These are phyloP conservation scores for Suhomyces choctaworum DNA, from an alignment of 1,139 yeast genomes.

Conservation along the genomic window DNA sequence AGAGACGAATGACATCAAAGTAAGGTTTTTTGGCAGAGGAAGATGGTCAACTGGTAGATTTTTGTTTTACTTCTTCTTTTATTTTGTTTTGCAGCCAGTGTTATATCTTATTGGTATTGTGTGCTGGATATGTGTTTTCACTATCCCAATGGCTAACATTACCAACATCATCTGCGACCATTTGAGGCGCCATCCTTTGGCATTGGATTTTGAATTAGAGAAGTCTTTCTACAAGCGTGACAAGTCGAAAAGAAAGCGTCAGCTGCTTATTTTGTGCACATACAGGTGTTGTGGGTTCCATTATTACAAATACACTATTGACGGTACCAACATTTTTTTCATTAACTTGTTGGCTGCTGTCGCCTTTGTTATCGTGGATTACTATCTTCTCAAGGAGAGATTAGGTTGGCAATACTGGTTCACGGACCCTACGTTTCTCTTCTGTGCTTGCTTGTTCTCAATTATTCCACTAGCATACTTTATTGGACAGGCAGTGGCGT, in stretches of 20 bases:
- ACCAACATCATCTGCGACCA: slow-evolving; percentile 65
- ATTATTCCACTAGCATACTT: slow-evolving; percentile 94
- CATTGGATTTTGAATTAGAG: slow-evolving; percentile 68
- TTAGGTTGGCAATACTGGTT: slow-evolving; percentile 50
- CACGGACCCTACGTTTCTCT: slow-evolving; percentile 64
- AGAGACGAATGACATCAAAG: slow-evolving; percentile 42
- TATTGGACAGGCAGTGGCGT: slow-evolving; percentile 98
- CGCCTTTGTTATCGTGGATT: slow-evolving; percentile 79
- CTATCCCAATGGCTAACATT: slow-evolving; percentile 90
- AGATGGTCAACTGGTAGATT: slow-evolving; percentile 87
- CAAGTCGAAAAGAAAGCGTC: slow-evolving; percentile 29
- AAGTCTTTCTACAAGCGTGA: slow-evolving; percentile 43
- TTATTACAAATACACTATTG: slow-evolving; percentile 93
- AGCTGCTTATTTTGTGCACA: slow-evolving; percentile 68
- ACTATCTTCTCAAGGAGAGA: slow-evolving; percentile 57
- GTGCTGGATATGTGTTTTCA: slow-evolving; percentile 83
- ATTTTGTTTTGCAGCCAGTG: slow-evolving; percentile 68
- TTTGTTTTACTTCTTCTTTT: slow-evolving; percentile 72
- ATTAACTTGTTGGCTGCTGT: slow-evolving; percentile 82
- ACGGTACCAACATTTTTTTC: slow-evolving; percentile 92
- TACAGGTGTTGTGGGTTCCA: slow-evolving; percentile 90
- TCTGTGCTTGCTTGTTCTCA: slow-evolving; percentile 74
- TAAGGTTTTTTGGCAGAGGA: slow-evolving; percentile 87
- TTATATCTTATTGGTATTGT: slow-evolving; percentile 54
- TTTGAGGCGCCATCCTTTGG: slow-evolving; percentile 87